Base-by-base conservation (phyloP, 352 stramenopile genomes). In the Phytopythium montanum region DNA sequence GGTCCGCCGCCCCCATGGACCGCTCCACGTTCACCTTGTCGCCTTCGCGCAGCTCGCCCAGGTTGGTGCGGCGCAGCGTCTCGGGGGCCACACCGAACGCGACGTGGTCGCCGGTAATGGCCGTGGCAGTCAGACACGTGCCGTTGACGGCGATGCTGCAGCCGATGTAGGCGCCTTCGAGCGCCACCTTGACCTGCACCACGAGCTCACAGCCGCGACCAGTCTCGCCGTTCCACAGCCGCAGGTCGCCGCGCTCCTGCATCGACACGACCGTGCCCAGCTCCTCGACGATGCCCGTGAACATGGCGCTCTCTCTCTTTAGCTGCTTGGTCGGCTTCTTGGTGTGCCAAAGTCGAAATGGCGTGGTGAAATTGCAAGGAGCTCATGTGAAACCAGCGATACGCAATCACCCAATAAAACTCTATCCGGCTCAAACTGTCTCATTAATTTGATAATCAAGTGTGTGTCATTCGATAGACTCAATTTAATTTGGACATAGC, bases 261-360 rank as follows among this genome's bases (percentile, higher is more conserved):
- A 99, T 88, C 42, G 81, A 88, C 55, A 98, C 76, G 42, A 99
- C 94, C 38, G 77, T 91, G 57, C 97, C 97, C 73, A 99, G 98
- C 85, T 99, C 97, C 77, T 99, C 96, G 45, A 99, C 88, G 76
- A 99, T 99, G 36, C 97, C 97, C 9, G 95, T 98, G 78, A 99
- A 99, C 95, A 99, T 92, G 45, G 21, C 48, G 54, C 21, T 46
- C 18, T 21, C 54, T 55, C 67, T 38, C 33, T 38, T 12, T 38
- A 8, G 33, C 14, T 12, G 9, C 2, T 38, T 12, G 8, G 33
- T 16, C 33, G 33, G n/a, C 49, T 56, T 10, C n/a, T 31, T 19
- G 19, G 14, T 19, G 10, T 12, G 33, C 18, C 18, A 45, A 45
- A 23, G 19, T 23, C 18, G 39, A 46, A 46, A 46, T 46, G 39